Base-by-base conservation (phyloP, 2,329 filamentous ascomycete genomes). In the Boeremia lycopersici region DNA sequence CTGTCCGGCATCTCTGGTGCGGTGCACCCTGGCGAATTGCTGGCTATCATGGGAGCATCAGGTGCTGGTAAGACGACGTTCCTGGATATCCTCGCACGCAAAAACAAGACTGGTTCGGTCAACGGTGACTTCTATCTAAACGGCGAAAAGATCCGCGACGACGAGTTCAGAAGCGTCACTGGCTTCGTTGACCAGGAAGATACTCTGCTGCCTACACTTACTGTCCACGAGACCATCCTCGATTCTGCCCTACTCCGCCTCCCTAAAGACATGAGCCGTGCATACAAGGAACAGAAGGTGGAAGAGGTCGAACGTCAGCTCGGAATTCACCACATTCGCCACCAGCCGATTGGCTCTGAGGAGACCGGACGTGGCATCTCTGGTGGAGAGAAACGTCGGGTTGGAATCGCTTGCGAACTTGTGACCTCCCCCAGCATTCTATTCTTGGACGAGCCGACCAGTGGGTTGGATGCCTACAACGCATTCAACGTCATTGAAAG, bases 151-250 rank as follows among this genome's bases (percentile, higher is more conserved):
- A 87, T 98, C 33, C 82, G 81, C 29, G 91, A 97, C 72, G 76
- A 84, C 28, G 91, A 97, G 59, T 99, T 95, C 78, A 91, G 90
- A 71, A 93, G 86, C 58, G 91, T 98, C 46, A 89, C 97, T 61
- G 95, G 96, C 19, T 99, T 98, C 67, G 95, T 99, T 35, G 95
- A 99, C 67, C 95, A 99, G 77, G 95, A 99, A 71, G 95, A 99
- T 71, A 96, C 93, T 5, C 93, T 99, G 87, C 82, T 99, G 38
- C 89, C 95, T 0, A 99, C 95, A 0, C 80, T 99, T 63, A 99
- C 95, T 0, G 95, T 99, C 8, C 95, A 99, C 74, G 95, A 99
- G 76, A 99, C 95, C 0, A 99, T 99, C 58, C 81, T 97, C 60
- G 97, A 90, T 65, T 98, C 93, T 68, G 95, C 95, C 25, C 80